These are phyloP conservation scores for Eragrostis tef DNA, from an alignment of 202 grass and related monocot genomes.

Conservation along the genomic window DNA sequence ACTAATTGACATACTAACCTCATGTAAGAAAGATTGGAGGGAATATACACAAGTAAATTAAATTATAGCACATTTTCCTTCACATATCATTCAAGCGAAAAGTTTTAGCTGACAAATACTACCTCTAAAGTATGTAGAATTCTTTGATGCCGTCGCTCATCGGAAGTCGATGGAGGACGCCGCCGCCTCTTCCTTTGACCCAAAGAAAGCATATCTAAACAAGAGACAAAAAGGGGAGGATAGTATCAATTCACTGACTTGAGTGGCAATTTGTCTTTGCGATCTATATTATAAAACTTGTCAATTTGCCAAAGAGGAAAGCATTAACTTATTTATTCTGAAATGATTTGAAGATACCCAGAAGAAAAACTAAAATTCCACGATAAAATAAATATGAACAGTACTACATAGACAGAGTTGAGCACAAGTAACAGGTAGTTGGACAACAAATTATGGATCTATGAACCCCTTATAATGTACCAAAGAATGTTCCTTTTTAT, in stretches of 20 bases:
- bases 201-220: conserved; percentile 46
- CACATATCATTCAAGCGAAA: conserved; percentile 36
- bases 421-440: background rate
- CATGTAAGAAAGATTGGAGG: background rate
- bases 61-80: conserved; percentile 31
- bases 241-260: background rate
- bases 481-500: conserved; percentile 14
- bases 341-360: background rate
- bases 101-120: conserved; percentile 26
- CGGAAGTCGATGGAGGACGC: conserved; percentile 54
- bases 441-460: background rate
- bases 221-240: conserved; percentile 25
- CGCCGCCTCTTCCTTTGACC: conserved; percentile 48
- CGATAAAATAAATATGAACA: conserved; percentile 4
- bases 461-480: background rate
- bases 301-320: conserved; percentile 10
- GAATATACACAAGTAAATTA: background rate
- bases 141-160: conserved; percentile 66
- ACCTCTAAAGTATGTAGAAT: conserved; percentile 90
- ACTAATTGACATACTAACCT: background rate
- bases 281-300: conserved; percentile 17
- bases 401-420: background rate
- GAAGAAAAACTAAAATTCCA: conserved; percentile 10
- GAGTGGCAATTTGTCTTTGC: conserved; percentile 20
- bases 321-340: background rate